A percentile compares a stretch with the other conserved stretches of the same genome.
These are phyloP conservation scores for Calonectria naviculata DNA, from an alignment of 2,329 filamentous ascomycete species.

Conservation along the genomic window DNA sequence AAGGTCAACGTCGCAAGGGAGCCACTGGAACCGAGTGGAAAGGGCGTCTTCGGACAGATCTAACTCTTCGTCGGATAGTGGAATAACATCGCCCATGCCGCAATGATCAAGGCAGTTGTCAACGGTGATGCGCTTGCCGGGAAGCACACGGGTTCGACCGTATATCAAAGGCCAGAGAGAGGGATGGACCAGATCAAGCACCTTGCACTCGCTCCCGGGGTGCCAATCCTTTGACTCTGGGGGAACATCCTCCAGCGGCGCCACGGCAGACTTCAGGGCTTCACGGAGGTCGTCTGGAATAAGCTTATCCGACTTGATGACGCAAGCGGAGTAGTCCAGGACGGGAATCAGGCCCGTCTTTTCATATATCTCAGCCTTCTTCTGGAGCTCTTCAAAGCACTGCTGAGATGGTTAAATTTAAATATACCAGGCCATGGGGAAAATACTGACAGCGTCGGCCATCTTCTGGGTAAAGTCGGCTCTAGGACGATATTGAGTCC, in stretches of 20 bases:
- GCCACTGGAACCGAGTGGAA: slow-evolving; percentile 53
- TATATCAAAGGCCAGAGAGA: slow-evolving; percentile 72
- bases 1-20: slow-evolving; percentile 62
- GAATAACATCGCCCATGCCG: slow-evolving; percentile 37
- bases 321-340: slow-evolving; percentile 45
- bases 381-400: slow-evolving; percentile 47
- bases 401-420: slow-evolving; percentile 20
- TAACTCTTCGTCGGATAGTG: neutral
- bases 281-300: slow-evolving; percentile 40
- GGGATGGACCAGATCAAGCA: slow-evolving; percentile 73
- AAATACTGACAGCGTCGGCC: slow-evolving; percentile 42
- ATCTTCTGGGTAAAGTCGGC: slow-evolving; percentile 44
- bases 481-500: slow-evolving; percentile 33
- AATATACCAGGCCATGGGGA: neutral
- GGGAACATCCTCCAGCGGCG: slow-evolving; percentile 61
- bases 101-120: slow-evolving; percentile 47
- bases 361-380: slow-evolving; percentile 47
- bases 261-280: slow-evolving; percentile 55
- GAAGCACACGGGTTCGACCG: slow-evolving; percentile 53
- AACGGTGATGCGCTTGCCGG: slow-evolving; percentile 48
- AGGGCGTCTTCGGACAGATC: neutral
- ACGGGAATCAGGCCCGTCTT: slow-evolving; percentile 46
- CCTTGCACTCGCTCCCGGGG: slow-evolving; percentile 64
- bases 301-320: slow-evolving; percentile 49
- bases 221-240: slow-evolving; percentile 68